These are phyloP conservation scores for Epichloe typhina DNA, from an alignment of 2,329 filamentous ascomycete species.

Conservation along the genomic window DNA sequence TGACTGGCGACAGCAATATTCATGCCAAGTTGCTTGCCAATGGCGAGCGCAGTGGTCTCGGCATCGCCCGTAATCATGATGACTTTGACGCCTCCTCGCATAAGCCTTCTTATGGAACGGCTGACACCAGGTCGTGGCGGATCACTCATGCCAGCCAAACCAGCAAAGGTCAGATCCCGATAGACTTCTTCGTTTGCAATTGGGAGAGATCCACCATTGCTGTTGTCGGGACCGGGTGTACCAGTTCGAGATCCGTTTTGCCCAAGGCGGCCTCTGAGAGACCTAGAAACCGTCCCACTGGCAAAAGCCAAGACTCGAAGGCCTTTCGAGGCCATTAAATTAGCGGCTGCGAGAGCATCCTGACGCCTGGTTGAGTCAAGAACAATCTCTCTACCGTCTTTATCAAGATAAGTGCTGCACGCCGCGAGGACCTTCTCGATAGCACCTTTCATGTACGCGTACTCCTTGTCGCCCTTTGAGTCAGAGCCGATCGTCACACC, in stretches of 20 bases:
- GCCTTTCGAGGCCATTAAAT: slow-evolving; percentile 77
- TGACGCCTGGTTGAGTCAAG: slow-evolving; percentile 64
- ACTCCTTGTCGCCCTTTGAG: slow-evolving; percentile 51
- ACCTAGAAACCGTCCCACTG: slow-evolving; percentile 55
- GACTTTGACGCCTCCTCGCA: slow-evolving; percentile 89
- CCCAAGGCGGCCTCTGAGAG: slow-evolving; percentile 26
- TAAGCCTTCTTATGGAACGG: slow-evolving; percentile 74
- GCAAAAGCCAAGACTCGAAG: slow-evolving; percentile 88
- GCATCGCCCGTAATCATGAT: slow-evolving; percentile 99
- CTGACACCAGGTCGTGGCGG: slow-evolving; percentile 84
- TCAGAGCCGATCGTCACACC: slow-evolving; percentile 69
- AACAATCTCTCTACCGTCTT: slow-evolving; percentile 74
- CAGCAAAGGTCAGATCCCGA: slow-evolving; percentile 74
- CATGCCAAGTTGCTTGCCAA: slow-evolving; percentile 93
- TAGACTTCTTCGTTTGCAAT: slow-evolving; percentile 58
- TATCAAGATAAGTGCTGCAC: slow-evolving; percentile 82
- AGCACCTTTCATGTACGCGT: slow-evolving; percentile 91
- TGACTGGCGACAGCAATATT: slow-evolving; percentile 47
- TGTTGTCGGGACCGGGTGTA: slow-evolving; percentile 32
- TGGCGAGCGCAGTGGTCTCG: slow-evolving; percentile 86
- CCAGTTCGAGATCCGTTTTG: slow-evolving; percentile 31
- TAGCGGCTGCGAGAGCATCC: slow-evolving; percentile 66
- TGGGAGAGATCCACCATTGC: slow-evolving; percentile 25
- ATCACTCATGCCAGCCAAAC: slow-evolving; percentile 93
- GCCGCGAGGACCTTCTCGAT: slow-evolving; percentile 74